These are phyloP conservation scores for Cladorrhinum samala DNA, from an alignment of 495 filamentous ascomycete genomes.

Conservation along the genomic window DNA sequence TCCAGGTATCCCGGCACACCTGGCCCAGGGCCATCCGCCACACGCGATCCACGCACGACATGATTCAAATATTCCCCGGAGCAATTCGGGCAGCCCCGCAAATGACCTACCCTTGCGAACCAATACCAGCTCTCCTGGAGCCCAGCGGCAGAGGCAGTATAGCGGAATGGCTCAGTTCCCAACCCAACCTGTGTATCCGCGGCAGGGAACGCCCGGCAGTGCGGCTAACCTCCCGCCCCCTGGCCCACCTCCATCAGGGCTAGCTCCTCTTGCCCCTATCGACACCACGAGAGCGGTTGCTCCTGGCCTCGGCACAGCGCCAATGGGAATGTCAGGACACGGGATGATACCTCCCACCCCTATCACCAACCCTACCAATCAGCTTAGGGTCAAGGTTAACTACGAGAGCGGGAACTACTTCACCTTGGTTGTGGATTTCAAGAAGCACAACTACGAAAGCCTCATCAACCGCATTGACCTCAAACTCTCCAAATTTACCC, in stretches of 20 bases:
- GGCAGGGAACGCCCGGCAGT: conserved; percentile 36
- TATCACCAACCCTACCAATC: conserved; percentile 61
- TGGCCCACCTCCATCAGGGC: conserved; percentile 24
- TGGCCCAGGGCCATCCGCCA: conserved; percentile 36
- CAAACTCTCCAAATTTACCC: conserved; percentile 78
- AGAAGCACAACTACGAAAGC: conserved; percentile 78
- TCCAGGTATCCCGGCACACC: conserved; percentile 50
- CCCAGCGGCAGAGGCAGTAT: conserved; percentile 35
- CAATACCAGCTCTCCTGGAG: conserved; percentile 47
- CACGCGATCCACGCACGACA: conserved; percentile 44
- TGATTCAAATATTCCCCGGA: conserved; percentile 48
- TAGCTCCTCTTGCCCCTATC: conserved; percentile 26
- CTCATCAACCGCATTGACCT: conserved; percentile 95
- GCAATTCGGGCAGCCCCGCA: conserved; percentile 47
- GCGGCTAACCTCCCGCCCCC: conserved; percentile 25
- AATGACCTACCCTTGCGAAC: conserved; percentile 46
- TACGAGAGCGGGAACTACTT: conserved; percentile 76
- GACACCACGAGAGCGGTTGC: conserved; percentile 21
- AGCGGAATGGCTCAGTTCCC: conserved; percentile 44
- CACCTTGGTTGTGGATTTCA: conserved; percentile 85
- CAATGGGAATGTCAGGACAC: conserved; percentile 22
- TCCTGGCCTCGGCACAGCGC: conserved; percentile 29
- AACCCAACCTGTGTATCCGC: conserved; percentile 38
- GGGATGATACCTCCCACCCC: conserved; percentile 36
- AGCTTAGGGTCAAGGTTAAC: conserved; percentile 91